Percentiles rank a stretch among this genome's conserved stretches.
phyloP scores from a whole-genome alignment of 2,329 filamentous ascomycete species.

The Botrytis aclada region DNA sequence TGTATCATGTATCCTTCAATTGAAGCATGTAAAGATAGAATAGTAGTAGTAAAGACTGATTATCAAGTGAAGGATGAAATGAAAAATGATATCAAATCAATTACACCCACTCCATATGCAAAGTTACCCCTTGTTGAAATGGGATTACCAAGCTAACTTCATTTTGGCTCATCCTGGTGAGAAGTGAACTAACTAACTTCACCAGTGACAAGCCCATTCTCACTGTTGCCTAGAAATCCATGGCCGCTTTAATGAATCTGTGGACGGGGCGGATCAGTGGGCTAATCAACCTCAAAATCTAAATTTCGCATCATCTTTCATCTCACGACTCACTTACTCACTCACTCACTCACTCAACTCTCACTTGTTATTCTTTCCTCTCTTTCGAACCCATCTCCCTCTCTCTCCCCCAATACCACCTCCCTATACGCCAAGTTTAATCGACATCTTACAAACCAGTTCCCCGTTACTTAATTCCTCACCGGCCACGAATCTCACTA shows the following conservation, averaged over 20 bases:
- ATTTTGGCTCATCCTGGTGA: background rate
- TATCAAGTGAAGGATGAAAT: background rate
- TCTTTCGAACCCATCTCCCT: background rate
- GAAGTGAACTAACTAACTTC: no score
- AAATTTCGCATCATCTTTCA: background rate
- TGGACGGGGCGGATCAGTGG: background rate
- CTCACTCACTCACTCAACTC: background rate
- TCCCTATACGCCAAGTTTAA: background rate
- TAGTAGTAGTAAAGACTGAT: background rate
- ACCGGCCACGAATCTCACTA: background rate
- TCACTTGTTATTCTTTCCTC: background rate
- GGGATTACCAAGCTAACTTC: background rate
- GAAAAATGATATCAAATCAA: background rate
- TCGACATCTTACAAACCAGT: background rate
- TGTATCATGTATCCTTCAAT: background rate
- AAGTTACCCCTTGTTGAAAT: background rate
- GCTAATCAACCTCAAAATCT: background rate
- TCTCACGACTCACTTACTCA: background rate
- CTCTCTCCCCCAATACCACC: background rate
- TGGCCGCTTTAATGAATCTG: background rate
- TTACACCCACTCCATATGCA: background rate
- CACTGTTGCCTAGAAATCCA: slow-evolving; percentile 4
- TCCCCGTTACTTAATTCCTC: background rate
- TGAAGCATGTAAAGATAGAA: background rate
- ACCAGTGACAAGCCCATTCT: background rate